Evolutionary conservation across 768 basidiomycete species (phyloP).

Genomic region (Tephrocybe sp.): DNA sequence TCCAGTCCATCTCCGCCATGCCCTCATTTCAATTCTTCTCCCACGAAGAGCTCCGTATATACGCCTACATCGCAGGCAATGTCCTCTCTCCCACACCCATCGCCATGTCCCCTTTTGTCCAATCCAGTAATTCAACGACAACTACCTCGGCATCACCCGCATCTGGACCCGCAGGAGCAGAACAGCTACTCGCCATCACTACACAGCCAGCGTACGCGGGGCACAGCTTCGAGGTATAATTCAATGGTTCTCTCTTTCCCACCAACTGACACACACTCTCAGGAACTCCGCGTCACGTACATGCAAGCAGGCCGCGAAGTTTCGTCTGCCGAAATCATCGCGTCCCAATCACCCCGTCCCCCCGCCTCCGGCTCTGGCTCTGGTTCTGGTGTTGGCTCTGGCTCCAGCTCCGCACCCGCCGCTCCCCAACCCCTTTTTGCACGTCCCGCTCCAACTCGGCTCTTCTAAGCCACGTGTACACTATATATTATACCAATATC

Average conservation of each 20-base stretch:
- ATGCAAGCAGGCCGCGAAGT: slow-evolving; percentile 41
- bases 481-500: too few species aligned
- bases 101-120: slow-evolving; percentile 23
- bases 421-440: background rate
- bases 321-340: slow-evolving; percentile 37
- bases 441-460: background rate
- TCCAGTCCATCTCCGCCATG: slow-evolving; percentile 37
- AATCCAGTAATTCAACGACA: too few species aligned
- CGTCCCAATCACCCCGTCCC: background rate
- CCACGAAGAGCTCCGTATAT: slow-evolving; percentile 41
- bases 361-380: background rate
- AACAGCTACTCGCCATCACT: slow-evolving; percentile 33
- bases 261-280: background rate
- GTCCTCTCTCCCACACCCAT: slow-evolving; percentile 26
- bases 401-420: background rate
- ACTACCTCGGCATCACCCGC: too few species aligned
- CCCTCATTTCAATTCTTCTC: slow-evolving; percentile 32
- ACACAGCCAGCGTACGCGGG: slow-evolving; percentile 33
- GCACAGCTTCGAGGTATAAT: slow-evolving; percentile 48
- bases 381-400: too few species aligned
- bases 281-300: slow-evolving; percentile 54
- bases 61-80: slow-evolving; percentile 39
- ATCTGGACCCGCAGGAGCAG: slow-evolving; percentile 20
- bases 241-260: background rate
- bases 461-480: too few species aligned